Conservation (phyloP, 1,284 basidiomycete genomes). For the Moesziomyces aphidis region DNA sequence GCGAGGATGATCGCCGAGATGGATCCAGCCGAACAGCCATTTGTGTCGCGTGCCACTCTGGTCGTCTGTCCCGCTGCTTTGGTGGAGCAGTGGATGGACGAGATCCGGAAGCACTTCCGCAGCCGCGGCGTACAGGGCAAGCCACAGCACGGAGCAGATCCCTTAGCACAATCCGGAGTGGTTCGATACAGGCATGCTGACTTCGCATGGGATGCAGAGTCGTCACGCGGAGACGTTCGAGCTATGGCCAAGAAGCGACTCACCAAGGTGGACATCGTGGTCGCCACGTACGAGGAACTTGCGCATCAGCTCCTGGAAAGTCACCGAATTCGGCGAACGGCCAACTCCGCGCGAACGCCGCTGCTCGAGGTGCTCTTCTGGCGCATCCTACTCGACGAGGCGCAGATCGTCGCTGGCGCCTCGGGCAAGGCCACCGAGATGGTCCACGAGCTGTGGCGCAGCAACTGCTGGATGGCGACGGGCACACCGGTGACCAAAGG, state of each 20-base stretch:
- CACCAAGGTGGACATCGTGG: conserved; percentile 41
- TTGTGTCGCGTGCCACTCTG: conserved; percentile 43
- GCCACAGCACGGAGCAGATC: not conserved
- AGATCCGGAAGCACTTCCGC: conserved; percentile 51
- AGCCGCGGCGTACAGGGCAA: conserved; percentile 14
- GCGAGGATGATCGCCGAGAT: conserved; percentile 38
- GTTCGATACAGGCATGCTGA: conserved; percentile 33
- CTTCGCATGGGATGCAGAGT: conserved; percentile 29
- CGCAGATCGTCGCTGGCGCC: conserved; percentile 47
- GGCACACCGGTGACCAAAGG: conserved; percentile 51
- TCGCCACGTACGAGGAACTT: conserved; percentile 55
- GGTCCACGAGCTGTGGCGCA: conserved; percentile 52
- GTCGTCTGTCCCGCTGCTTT: conserved; percentile 52
- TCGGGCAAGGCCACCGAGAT: conserved; percentile 46
- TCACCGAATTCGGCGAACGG: conserved; percentile 17
- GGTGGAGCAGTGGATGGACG: conserved; percentile 53
- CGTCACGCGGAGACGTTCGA: conserved; percentile 18
- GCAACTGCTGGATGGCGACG: conserved; percentile 56
- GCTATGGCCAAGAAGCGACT: conserved; percentile 18
- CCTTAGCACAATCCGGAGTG: conserved; percentile 27
- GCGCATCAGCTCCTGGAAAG: conserved; percentile 41
- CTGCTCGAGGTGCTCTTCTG: conserved; percentile 54
- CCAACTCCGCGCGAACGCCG: conserved; percentile 25
- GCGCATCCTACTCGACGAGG: conserved; percentile 54
- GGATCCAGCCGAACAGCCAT: conserved; percentile 21